Base-by-base conservation (phyloP, 2,329 filamentous ascomycete genomes). In the Didymella keratinophila region DNA sequence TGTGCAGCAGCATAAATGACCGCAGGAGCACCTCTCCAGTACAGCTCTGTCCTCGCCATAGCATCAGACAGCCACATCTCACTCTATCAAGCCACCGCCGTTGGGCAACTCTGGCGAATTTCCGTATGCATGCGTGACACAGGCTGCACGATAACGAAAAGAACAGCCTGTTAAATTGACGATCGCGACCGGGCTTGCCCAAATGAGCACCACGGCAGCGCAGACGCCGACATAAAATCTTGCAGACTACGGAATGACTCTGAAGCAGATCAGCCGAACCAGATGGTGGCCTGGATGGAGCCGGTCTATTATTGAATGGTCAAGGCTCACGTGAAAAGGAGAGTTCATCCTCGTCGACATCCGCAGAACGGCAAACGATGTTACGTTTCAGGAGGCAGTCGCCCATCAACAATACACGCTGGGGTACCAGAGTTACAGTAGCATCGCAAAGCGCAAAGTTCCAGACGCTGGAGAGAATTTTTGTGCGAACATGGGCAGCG, bases 241-340 rank as follows among this genome's bases (percentile, higher is more conserved):
- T 67, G 57, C 60, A 60, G 64, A 63, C 58, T 66, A 53, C 51
- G 44, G 48, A 62, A 61, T 63, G 62, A 61, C 60, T 63, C 61
- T 51, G 52, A 42, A 48, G 65, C 52, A 63, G 63, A 65, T 74
- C 70, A 72, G 71, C 71, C 71, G 71, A 75, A 71, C 69, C 68
- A 67, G 62, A 49, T 57, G 47, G 57, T 57, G 58, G 58, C 64
- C 62, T 66, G 66, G 61, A 61, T 64, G 58, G 52, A 63, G 61
- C 61, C 65, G 59, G 63, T 63, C 63, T 59, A 65, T 46, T 66
- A 58, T 64, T 48, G 61, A 45, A 58, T 48, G 53, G 51, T 42
- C 49, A 46, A 44, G 58, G 52, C 63, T 66, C 71, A 72, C 70
- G 68, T 72, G 69, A 71, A 74, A 72, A 70, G 65, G 67, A 64